Percentiles rank a stretch among this genome's conserved stretches.
Conservation (phyloP, 106 monocot genomes). For the Agapanthus africanus region DNA sequence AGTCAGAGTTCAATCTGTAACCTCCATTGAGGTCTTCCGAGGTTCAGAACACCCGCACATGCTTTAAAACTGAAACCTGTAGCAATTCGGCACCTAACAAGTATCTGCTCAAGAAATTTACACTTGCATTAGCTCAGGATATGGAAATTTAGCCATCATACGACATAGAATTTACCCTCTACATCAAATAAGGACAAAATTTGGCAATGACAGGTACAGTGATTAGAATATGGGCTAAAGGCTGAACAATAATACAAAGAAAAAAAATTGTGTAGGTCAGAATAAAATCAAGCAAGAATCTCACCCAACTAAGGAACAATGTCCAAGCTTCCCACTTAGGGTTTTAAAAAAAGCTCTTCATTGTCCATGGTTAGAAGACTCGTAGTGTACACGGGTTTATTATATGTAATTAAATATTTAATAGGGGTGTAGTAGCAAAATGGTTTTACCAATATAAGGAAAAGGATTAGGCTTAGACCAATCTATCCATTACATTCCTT, state of each 20-base stretch:
- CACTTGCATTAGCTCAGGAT: background rate
- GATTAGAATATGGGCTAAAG: background rate
- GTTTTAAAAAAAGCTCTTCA: conserved; percentile 11
- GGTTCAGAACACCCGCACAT: background rate
- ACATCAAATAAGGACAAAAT: background rate
- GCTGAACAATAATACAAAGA: background rate
- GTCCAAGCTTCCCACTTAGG: conserved; percentile 9
- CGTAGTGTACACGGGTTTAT: no score
- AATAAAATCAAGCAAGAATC: conserved; percentile 13
- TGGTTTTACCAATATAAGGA: no score
- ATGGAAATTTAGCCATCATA: no score
- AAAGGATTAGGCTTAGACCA: no score
- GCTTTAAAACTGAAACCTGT: background rate
- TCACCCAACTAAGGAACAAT: conserved; percentile 1
- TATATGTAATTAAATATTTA: no score
- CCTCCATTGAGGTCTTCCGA: background rate
- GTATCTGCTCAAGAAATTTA: background rate
- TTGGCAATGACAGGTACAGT: conserved; percentile 3
- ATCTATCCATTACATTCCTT: no score
- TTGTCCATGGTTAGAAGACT: no score
- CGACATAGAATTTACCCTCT: background rate
- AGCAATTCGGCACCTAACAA: background rate
- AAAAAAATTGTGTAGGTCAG: background rate
- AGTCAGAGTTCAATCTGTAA: background rate
- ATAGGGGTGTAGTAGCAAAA: no score